These are phyloP conservation scores for Pulveroboletus sp. DNA, from an alignment of 768 basidiomycete species.

Conservation along the genomic window DNA sequence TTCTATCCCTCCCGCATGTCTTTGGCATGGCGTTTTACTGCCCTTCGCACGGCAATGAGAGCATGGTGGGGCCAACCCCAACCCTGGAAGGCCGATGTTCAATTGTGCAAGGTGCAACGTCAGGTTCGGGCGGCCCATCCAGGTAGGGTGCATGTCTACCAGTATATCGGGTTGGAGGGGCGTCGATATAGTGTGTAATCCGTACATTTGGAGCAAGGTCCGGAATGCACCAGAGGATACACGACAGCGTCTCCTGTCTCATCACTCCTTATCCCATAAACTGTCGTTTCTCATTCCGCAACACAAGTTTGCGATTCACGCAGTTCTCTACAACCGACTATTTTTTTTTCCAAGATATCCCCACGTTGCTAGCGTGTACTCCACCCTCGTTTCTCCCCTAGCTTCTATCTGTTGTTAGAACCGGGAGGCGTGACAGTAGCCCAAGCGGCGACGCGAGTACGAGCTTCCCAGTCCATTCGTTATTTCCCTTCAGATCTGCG, in stretches of 20 bases:
- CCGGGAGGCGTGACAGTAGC: too few species aligned
- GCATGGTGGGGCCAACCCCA: slow-evolving; percentile 28
- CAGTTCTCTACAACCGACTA: too few species aligned
- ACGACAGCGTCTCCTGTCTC: too few species aligned
- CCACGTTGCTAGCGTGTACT: too few species aligned
- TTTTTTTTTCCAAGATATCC: too few species aligned
- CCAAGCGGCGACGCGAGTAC: too few species aligned
- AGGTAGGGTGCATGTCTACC: slow-evolving; percentile 24
- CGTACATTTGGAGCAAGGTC: not conserved
- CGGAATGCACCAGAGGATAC: not conserved
- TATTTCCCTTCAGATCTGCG: too few species aligned
- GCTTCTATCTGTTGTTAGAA: too few species aligned
- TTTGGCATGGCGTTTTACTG: slow-evolving; percentile 24
- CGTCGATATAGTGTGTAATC: not conserved
- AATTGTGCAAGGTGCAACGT: slow-evolving; percentile 25
- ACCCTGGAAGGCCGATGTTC: slow-evolving; percentile 23
- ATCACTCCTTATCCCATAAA: slow-evolving; percentile 8
- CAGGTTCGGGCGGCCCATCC: slow-evolving; percentile 27
- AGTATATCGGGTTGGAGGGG: slow-evolving; percentile 26
- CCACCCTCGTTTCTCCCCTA: too few species aligned
- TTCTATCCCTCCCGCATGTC: slow-evolving; percentile 15
- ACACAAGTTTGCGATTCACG: too few species aligned
- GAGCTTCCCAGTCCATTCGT: too few species aligned
- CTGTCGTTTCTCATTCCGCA: not conserved
- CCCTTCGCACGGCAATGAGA: slow-evolving; percentile 25